Percentiles rank a stretch among this genome's conserved stretches.
These are phyloP conservation scores for Alternaria rosae DNA, from an alignment of 2,329 filamentous ascomycete genomes.

Conservation along the genomic window DNA sequence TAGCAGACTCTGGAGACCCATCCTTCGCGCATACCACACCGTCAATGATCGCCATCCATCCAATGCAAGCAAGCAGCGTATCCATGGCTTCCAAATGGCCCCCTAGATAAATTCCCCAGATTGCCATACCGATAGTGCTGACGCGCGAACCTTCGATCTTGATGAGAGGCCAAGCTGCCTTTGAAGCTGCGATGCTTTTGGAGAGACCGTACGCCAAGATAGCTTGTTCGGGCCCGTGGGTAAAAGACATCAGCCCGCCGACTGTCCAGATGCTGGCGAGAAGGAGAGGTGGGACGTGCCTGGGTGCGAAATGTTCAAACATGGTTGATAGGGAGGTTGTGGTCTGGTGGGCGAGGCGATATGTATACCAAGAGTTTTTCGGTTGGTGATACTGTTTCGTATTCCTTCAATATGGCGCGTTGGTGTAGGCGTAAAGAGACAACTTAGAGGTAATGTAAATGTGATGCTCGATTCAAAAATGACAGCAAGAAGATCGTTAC, in stretches of 20 bases:
- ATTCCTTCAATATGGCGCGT: neutral
- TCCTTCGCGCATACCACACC: constrained; percentile 21
- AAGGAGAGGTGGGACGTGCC: constrained; percentile 27
- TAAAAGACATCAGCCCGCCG: constrained; percentile 23
- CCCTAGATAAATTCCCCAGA: constrained; percentile 19
- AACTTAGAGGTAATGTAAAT: neutral
- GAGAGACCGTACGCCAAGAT: neutral
- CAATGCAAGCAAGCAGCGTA: constrained; percentile 20
- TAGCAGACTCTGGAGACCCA: constrained; percentile 16
- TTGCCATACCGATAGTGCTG: neutral
- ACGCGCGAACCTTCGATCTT: neutral
- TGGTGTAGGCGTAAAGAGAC: neutral
- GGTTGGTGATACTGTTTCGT: neutral
- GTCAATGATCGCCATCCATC: constrained; percentile 27
- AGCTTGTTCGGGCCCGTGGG: constrained; percentile 1
- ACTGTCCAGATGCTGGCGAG: constrained; percentile 25
- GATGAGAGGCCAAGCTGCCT: neutral
- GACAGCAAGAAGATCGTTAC: neutral
- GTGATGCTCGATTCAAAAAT: neutral
- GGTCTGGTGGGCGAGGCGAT: neutral
- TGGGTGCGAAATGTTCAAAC: constrained; percentile 3
- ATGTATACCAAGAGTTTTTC: neutral
- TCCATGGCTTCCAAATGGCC: constrained; percentile 30
- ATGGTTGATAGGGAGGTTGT: neutral
- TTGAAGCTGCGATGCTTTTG: neutral